phyloP scores from a whole-genome alignment of 768 basidiomycete genomes.

The Bullera alba region DNA sequence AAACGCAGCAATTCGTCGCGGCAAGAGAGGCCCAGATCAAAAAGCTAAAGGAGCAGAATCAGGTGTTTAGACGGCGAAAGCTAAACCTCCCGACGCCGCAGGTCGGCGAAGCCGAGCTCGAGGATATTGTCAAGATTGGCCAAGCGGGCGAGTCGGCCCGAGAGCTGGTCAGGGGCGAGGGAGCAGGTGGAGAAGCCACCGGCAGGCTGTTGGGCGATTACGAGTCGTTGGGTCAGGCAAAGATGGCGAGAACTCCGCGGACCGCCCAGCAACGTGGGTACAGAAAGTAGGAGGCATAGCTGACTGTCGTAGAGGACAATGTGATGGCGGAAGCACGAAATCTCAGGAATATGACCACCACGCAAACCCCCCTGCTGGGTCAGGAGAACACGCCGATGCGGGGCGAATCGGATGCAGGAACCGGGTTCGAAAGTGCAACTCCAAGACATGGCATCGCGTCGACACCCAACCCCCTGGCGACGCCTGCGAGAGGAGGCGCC shows the following conservation, averaged over 20 bases:
- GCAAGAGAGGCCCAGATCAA: conserved; percentile 96
- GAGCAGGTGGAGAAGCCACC: conserved; percentile 58
- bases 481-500: conserved; percentile 60
- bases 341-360: conserved; percentile 82
- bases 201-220: conserved; percentile 88
- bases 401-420: conserved; percentile 57
- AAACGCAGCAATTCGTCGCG: conserved; percentile 86
- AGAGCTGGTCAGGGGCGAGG: conserved; percentile 54
- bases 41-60: conserved; percentile 94
- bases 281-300: not conserved
- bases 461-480: conserved; percentile 93
- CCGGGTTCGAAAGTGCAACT: conserved; percentile 91
- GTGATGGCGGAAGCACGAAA: conserved; percentile 92
- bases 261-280: conserved; percentile 86
- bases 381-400: conserved; percentile 97
- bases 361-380: conserved; percentile 88
- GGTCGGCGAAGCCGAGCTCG: conserved; percentile 87
- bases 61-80: conserved; percentile 78
- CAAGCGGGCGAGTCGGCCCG: conserved; percentile 83
- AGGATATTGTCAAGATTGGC: conserved; percentile 98
- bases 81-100: conserved; percentile 80
- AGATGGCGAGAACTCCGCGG: conserved; percentile 87
- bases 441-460: conserved; percentile 84
- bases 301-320: conserved; percentile 58
- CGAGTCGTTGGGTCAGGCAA: conserved; percentile 76